Evolutionary conservation across 1,284 basidiomycete species (phyloP).

Genomic region (Cryptococcus neoformans): DNA sequence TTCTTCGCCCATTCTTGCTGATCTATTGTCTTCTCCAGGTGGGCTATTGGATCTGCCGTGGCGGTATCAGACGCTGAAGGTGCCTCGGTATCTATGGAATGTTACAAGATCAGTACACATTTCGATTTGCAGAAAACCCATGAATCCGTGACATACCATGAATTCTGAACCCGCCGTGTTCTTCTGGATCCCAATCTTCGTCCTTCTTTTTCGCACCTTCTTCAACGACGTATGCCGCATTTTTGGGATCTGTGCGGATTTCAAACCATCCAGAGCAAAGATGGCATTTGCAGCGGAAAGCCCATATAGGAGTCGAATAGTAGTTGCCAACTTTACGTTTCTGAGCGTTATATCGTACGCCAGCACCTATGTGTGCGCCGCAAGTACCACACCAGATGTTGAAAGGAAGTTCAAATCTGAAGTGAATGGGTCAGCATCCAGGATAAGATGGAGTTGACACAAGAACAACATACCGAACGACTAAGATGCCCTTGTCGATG

Average conservation of each 20-base stretch:
- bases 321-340: conserved; percentile 97
- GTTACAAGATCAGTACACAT: not conserved
- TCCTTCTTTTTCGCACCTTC: conserved; percentile 87
- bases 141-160: conserved; percentile 59
- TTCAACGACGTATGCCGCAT: conserved; percentile 89
- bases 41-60: conserved; percentile 69
- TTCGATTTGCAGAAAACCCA: not conserved
- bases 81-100: conserved; percentile 62
- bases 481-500: conserved; percentile 87
- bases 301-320: conserved; percentile 89
- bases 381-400: conserved; percentile 96
- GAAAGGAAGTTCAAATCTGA: conserved; percentile 81
- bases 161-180: conserved; percentile 88
- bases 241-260: conserved; percentile 97
- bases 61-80: conserved; percentile 56
- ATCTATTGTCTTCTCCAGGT: conserved; percentile 79
- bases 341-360: conserved; percentile 97
- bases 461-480: conserved; percentile 59
- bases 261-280: conserved; percentile 92
- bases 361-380: conserved; percentile 76
- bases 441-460: not conserved
- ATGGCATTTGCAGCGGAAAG: conserved; percentile 96
- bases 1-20: conserved; percentile 68
- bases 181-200: conserved; percentile 93
- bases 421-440: not conserved